These are phyloP conservation scores for Oligophagozyma castellii DNA, from an alignment of 1,139 yeast genomes.

Conservation along the genomic window DNA sequence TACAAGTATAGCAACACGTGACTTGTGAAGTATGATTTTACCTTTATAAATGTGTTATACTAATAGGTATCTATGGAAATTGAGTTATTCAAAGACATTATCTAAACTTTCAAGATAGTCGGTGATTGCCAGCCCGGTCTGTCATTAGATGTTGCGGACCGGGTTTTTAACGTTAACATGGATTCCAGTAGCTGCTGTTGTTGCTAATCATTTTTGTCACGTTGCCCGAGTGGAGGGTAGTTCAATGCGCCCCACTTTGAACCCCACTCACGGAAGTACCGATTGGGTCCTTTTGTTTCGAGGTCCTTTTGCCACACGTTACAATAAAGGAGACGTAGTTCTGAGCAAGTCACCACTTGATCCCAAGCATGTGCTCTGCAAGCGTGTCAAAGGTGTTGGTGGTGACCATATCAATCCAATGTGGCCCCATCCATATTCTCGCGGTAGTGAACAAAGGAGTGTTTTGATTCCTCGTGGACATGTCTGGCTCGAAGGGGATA, in stretches of 20 bases:
- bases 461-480: constrained; percentile 66
- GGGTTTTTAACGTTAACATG: constrained; percentile 33
- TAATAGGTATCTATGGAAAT: no score
- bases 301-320: constrained; percentile 37
- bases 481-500: constrained; percentile 92
- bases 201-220: constrained; percentile 59
- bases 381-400: constrained; percentile 61
- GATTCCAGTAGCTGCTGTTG: constrained; percentile 67
- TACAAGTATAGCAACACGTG: no score
- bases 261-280: constrained; percentile 41
- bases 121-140: no score
- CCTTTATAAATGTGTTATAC: no score
- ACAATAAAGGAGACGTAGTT: constrained; percentile 56
- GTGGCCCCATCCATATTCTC: constrained; percentile 56
- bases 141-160: no score
- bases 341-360: constrained; percentile 66
- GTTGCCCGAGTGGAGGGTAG: constrained; percentile 68
- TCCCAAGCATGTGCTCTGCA: constrained; percentile 61
- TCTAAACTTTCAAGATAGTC: no score
- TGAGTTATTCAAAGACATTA: no score
- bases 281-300: constrained; percentile 69
- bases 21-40: no score
- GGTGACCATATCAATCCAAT: constrained; percentile 56
- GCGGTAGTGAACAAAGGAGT: no score
- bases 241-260: constrained; percentile 85